Base-by-base conservation (phyloP, 202 grass and related monocot species). In the Sporobolus alterniflorus region DNA sequence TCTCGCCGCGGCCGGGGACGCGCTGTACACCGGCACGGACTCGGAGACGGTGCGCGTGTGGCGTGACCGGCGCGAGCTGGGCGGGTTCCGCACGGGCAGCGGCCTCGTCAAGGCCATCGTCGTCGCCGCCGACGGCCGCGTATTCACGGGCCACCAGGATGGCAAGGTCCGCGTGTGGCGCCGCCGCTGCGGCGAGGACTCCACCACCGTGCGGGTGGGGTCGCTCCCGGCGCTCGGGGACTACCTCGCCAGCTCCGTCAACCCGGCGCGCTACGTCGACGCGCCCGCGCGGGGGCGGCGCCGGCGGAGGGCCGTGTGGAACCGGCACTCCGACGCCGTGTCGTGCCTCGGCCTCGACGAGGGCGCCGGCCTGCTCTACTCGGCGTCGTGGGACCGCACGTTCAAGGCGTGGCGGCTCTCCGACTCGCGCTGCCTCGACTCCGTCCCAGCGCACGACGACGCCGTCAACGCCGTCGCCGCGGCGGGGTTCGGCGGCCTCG, bases 111-210 rank as follows among this genome's bases (percentile, higher is more conserved):
- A 97, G 83, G 88, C 90, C 46, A 89, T 97, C 76, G 90, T 97
- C 6, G 88, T 97, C 0, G 67, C 82, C 0, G 47, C 1, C 4
- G 83, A 94, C 64, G 82, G 84, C 0, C 85, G 89, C 64, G 77
- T 97, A 59, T 94, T 94, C 73, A 97, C 94, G 6, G 94, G 94
- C 0, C 94, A 97, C 85, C 88, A 92, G 86, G 94, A 97, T 69
- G 94, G 94, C 0, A 97, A 97, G 85, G 56, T 97, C 67, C 76
- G 94, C 0, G 88, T 97, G 40, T 97, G 94, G 94, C 84, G 86
- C 13, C n/a, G n/a, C n/a, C n/a, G n/a, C n/a, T n/a, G n/a, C n/a
- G n/a, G n/a, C n/a, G n/a, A n/a, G n/a, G n/a, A n/a, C n/a, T n/a
- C n/a, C n/a, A n/a, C n/a, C 89, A 94, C 80, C 87, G 83, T 67